Conservation (phyloP, 768 basidiomycete genomes). For the Pluteus cervinus region DNA sequence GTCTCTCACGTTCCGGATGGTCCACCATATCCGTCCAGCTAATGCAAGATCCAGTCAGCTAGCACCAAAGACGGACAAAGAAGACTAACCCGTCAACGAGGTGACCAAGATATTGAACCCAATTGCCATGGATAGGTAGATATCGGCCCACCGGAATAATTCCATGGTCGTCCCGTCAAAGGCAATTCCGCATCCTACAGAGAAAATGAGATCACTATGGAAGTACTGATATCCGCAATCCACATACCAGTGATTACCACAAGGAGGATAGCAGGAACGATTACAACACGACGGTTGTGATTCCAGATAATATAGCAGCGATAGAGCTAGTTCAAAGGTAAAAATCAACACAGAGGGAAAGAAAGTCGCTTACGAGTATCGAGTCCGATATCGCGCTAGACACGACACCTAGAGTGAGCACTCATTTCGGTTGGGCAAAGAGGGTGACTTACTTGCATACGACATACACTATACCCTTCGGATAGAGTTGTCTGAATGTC, state of each 20-base stretch:
- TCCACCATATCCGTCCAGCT: too few relatives aligned
- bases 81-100: too few relatives aligned
- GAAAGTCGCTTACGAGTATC: conserved; percentile 7
- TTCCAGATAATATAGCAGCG: conserved; percentile 14
- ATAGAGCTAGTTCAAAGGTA: conserved; percentile 8
- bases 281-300: conserved; percentile 6
- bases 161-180: conserved; percentile 11
- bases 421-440: not conserved
- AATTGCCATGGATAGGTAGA: too few relatives aligned
- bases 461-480: conserved; percentile 13
- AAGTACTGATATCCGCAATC: not conserved
- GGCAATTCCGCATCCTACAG: conserved; percentile 11
- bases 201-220: not conserved
- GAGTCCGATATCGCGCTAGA: conserved; percentile 12
- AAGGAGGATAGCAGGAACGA: conserved; percentile 10
- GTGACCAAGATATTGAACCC: too few relatives aligned
- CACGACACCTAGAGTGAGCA: not conserved
- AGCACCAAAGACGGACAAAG: too few relatives aligned
- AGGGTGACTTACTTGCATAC: conserved; percentile 10
- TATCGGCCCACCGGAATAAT: too few relatives aligned
- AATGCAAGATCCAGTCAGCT: too few relatives aligned
- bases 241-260: conserved; percentile 10
- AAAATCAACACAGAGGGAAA: not conserved
- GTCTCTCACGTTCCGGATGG: too few relatives aligned
- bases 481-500: conserved; percentile 9